These are phyloP conservation scores for Artemisia tridentata DNA, from an alignment of 129 eudicot genomes.

Conservation along the genomic window DNA sequence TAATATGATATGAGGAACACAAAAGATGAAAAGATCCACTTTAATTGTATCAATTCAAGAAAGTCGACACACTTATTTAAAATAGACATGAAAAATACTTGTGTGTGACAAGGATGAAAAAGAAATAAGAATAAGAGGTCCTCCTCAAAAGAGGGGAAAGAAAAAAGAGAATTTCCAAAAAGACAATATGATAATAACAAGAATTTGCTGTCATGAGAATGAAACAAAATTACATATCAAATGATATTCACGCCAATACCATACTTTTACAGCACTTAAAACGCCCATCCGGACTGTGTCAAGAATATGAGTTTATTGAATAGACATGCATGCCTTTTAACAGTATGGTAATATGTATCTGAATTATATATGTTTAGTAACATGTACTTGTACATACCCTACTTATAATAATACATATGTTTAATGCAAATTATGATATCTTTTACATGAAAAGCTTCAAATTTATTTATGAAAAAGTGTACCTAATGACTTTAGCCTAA, in stretches of 20 bases:
- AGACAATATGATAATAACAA: slow-evolving; percentile 27
- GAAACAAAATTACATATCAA: slow-evolving; percentile 28
- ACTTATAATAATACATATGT: background rate
- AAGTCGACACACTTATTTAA: background rate
- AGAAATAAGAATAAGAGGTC: slow-evolving; percentile 8
- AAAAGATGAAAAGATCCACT: background rate
- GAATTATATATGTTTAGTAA: background rate
- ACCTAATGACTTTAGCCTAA: too few species aligned
- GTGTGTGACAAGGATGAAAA: slow-evolving; percentile 9
- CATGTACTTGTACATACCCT: background rate
- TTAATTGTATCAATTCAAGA: background rate
- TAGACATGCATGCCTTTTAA: too few species aligned
- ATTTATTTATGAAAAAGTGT: too few species aligned
- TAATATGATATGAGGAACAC: too few species aligned
- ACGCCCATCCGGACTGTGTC: too few species aligned
- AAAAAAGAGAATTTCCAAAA: slow-evolving; percentile 13
- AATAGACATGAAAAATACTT: background rate
- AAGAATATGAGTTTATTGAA: too few species aligned
- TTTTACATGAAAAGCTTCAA: too few species aligned
- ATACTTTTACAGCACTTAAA: background rate
- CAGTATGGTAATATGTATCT: background rate
- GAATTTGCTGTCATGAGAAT: slow-evolving; percentile 28
- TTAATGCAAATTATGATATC: background rate
- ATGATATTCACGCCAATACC: slow-evolving; percentile 19
- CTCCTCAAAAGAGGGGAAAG: slow-evolving; percentile 25